phyloP scores from a whole-genome alignment of 1,284 basidiomycete genomes.

The Vanrija pseudolonga region DNA sequence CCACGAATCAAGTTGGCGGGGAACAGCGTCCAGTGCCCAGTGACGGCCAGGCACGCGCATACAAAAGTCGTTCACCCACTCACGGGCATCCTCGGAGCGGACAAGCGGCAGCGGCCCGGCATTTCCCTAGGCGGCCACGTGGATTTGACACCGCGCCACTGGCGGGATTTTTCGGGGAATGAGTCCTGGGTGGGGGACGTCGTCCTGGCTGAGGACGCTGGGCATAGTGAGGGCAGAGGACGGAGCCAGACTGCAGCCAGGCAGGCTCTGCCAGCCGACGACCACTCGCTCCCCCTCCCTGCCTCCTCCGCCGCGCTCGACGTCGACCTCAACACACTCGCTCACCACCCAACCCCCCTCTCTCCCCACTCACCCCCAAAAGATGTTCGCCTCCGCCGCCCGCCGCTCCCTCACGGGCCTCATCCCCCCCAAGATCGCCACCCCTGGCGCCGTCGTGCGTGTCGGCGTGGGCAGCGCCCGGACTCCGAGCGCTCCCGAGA shows the following conservation, averaged over 20 bases:
- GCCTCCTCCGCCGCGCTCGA: not conserved
- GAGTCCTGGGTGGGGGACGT: too few species aligned
- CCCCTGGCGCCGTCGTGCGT: constrained; percentile 77
- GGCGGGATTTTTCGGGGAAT: constrained; percentile 10
- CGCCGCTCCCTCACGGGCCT: constrained; percentile 76
- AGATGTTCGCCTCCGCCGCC: constrained; percentile 76
- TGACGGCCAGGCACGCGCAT: not conserved
- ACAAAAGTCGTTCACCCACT: not conserved
- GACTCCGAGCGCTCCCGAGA: constrained; percentile 2
- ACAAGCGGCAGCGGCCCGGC: not conserved
- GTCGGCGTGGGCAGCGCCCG: not conserved
- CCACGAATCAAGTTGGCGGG: too few species aligned
- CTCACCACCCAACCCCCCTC: constrained; percentile 9
- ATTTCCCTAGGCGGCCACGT: not conserved
- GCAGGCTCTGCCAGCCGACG: not conserved
- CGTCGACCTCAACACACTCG: constrained; percentile 10
- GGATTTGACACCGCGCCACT: constrained; percentile 8
- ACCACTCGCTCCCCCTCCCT: not conserved
- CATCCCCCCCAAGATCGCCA: constrained; percentile 92
- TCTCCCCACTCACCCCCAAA: constrained; percentile 19
- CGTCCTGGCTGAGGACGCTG: too few species aligned
- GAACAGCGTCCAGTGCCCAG: too few species aligned
- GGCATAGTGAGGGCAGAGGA: too few species aligned
- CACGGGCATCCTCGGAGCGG: too few species aligned
- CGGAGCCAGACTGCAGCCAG: not conserved